A percentile compares a stretch with the other conserved stretches of the same genome.
Conservation (phyloP, 139 green algal species). For the Pleodorina starrii region DNA sequence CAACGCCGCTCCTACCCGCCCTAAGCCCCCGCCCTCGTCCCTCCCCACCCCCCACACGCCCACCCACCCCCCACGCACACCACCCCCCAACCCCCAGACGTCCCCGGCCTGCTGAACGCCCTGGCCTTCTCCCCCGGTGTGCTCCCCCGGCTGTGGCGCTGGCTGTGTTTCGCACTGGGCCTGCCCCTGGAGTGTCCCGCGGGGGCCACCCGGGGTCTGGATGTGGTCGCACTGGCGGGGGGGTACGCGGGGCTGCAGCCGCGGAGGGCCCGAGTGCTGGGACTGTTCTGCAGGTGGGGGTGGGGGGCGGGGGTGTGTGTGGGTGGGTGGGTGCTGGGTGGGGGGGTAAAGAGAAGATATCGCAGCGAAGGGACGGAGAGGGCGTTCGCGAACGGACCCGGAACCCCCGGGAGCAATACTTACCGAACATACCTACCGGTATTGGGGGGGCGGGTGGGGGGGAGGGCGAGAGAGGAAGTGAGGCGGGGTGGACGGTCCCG, state of each 20-base stretch:
- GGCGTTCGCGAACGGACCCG: background rate
- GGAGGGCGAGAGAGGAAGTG: too few relatives aligned
- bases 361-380: background rate
- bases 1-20: too few relatives aligned
- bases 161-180: constrained; percentile 60
- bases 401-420: background rate
- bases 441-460: background rate
- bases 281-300: constrained; percentile 77
- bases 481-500: too few relatives aligned
- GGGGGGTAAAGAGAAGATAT: background rate
- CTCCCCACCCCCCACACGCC: background rate
- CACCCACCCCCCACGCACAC: background rate
- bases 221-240: constrained; percentile 56
- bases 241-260: constrained; percentile 50
- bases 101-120: constrained; percentile 67
- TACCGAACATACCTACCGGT: too few relatives aligned
- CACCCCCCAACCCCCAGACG: background rate
- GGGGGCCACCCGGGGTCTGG: constrained; percentile 57
- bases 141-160: constrained; percentile 63
- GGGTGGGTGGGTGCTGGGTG: background rate
- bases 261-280: constrained; percentile 57
- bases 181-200: constrained; percentile 74
- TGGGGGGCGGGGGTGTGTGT: background rate
- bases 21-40: background rate
- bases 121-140: constrained; percentile 68